These are phyloP conservation scores for Aspergillus terreus DNA, from an alignment of 2,329 filamentous ascomycete species.

Conservation along the genomic window DNA sequence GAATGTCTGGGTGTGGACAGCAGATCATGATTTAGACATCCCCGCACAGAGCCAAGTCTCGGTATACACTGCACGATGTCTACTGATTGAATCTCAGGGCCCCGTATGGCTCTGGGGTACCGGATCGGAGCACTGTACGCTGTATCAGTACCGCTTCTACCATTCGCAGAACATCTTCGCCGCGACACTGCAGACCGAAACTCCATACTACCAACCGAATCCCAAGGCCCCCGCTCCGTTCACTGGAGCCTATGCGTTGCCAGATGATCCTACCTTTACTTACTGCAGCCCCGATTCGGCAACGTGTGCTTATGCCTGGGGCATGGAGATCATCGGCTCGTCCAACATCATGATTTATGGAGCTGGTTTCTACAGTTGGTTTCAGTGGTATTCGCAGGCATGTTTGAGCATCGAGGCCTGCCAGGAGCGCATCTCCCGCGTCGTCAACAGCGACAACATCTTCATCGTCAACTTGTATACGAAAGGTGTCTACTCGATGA, in stretches of 20 bases:
- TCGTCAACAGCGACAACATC: not conserved
- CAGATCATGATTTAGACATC: slow-evolving; percentile 49
- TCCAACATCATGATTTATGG: not conserved
- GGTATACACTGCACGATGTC: slow-evolving; percentile 38
- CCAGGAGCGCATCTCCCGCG: not conserved
- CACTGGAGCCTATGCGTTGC: not conserved
- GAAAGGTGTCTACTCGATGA: not conserved
- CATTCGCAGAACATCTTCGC: slow-evolving; percentile 41
- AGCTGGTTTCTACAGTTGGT: not conserved
- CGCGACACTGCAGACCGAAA: slow-evolving; percentile 33
- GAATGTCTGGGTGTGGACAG: slow-evolving; percentile 51
- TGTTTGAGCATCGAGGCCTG: not conserved
- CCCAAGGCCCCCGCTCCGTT: not conserved
- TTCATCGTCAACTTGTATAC: not conserved
- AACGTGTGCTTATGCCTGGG: not conserved
- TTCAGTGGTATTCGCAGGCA: not conserved
- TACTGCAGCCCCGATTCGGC: not conserved
- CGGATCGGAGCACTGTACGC: slow-evolving; percentile 44
- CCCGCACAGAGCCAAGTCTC: slow-evolving; percentile 22
- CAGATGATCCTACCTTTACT: not conserved
- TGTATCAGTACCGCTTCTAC: slow-evolving; percentile 49
- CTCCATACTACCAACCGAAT: slow-evolving; percentile 19
- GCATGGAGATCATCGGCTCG: not conserved
- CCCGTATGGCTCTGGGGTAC: slow-evolving; percentile 47
- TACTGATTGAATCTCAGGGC: slow-evolving; percentile 39